Evolutionary conservation across 306 rosid genomes (phyloP).

Genomic region (Quercus rubra): DNA sequence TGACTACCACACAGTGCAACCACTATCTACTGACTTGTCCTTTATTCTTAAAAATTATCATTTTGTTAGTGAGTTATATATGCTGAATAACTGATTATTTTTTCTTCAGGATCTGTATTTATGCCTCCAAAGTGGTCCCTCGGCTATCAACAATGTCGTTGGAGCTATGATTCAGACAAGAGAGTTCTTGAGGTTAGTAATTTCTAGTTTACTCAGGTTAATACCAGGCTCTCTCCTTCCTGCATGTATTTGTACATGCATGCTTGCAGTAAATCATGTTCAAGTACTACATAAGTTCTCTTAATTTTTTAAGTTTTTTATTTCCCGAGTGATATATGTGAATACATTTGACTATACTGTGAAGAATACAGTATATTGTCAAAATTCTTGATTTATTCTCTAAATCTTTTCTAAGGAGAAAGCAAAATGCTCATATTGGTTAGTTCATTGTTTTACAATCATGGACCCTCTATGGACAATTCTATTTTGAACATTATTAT

Average conservation of each 20-base stretch:
- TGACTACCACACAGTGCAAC: not conserved
- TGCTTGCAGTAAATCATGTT: not conserved
- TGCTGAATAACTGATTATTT: slow-evolving; percentile 18
- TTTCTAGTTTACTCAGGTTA: not conserved
- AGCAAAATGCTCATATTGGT: not conserved
- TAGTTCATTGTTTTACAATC: not conserved
- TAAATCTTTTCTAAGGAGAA: not conserved
- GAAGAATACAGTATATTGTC: not conserved
- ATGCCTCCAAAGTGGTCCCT: slow-evolving; percentile 97
- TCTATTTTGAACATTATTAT: not conserved
- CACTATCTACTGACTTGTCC: not conserved
- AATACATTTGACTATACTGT: not conserved
- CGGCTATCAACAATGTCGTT: slow-evolving; percentile 95
- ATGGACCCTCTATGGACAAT: not conserved
- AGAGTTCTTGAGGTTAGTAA: slow-evolving; percentile 68
- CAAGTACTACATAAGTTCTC: not conserved
- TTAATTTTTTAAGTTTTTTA: not conserved
- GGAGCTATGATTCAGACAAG: slow-evolving; percentile 70
- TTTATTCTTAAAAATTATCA: slow-evolving; percentile 2
- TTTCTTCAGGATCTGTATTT: slow-evolving; percentile 59
- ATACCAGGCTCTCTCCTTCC: not conserved
- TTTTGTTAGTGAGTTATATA: not conserved
- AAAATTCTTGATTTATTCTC: not conserved
- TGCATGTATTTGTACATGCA: not conserved
- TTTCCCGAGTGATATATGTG: not conserved